Evolutionary conservation across 225 moss, liverwort and hornwort species (phyloP).

Genomic region (Ulota crispa): DNA sequence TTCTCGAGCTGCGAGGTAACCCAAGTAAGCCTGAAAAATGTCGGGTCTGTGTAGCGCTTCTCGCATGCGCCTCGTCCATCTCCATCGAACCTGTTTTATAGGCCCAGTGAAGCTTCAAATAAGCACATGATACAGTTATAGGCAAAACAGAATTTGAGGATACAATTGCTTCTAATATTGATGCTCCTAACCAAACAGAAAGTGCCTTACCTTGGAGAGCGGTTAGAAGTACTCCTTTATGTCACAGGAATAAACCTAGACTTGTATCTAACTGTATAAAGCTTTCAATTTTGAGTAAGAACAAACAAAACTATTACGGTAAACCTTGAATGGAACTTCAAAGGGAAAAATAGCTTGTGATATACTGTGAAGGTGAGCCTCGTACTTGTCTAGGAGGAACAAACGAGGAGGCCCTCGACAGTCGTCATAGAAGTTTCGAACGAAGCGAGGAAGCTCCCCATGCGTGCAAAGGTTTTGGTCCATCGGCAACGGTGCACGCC

Average conservation of each 20-base stretch:
- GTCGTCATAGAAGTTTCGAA: constrained; percentile 80
- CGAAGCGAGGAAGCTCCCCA: constrained; percentile 85
- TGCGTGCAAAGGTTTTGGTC: constrained; percentile 80
- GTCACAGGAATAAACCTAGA: background rate
- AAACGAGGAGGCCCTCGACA: constrained; percentile 96
- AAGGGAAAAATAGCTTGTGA: background rate
- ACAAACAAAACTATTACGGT: background rate
- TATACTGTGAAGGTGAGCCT: background rate
- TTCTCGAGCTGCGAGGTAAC: constrained; percentile 41
- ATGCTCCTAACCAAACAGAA: background rate
- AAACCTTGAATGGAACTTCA: background rate
- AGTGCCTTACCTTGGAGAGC: background rate
- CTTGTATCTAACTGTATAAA: background rate
- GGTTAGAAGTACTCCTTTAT: background rate
- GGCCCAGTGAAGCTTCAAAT: background rate
- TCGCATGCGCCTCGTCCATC: constrained; percentile 56
- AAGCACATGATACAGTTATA: background rate
- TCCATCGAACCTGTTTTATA: constrained; percentile 46
- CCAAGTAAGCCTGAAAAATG: constrained; percentile 53
- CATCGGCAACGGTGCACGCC: constrained; percentile 84
- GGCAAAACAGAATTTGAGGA: background rate
- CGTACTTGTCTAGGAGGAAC: constrained; percentile 91
- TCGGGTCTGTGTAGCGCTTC: constrained; percentile 61
- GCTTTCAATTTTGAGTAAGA: background rate
- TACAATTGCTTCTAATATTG: background rate